Conservation (phyloP, 257 asterid genomes). For the Jacaranda mimosifolia region DNA sequence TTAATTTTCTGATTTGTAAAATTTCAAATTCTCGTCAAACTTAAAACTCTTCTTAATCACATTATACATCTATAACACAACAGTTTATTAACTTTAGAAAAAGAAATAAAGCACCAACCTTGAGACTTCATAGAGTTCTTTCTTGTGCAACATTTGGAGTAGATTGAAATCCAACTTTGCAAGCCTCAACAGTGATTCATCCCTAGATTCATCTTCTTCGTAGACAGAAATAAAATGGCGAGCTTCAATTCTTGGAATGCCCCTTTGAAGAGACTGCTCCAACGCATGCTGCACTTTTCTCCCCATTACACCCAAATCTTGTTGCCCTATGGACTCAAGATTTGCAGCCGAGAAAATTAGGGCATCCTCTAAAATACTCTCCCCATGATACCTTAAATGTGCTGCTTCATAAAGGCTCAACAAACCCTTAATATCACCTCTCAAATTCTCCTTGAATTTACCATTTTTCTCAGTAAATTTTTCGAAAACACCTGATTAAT, state of each 20-base stretch:
- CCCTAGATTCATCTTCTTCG: conserved; percentile 25
- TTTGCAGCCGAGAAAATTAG: conserved; percentile 16
- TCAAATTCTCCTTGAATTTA: conserved; percentile 17
- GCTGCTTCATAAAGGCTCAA: conserved; percentile 40
- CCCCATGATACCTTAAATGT: conserved; percentile 32
- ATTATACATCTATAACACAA: too few species aligned
- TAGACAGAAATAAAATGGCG: conserved; percentile 37
- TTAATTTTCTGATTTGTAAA: too few species aligned
- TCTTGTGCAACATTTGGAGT: conserved; percentile 41
- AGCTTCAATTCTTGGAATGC: conserved; percentile 39
- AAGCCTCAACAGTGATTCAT: conserved; percentile 31
- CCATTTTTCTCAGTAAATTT: conserved; percentile 25
- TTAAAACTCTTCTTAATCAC: too few species aligned
- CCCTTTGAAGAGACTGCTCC: conserved; percentile 31
- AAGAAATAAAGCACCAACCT: conserved; percentile 18
- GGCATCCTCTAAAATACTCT: conserved; percentile 24
- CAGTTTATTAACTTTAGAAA: too few species aligned
- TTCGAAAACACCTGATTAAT: conserved; percentile 11
- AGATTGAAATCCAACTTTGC: conserved; percentile 46
- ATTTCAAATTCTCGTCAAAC: too few species aligned
- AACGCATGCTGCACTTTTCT: conserved; percentile 37
- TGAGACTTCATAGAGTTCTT: conserved; percentile 35
- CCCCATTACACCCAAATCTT: not conserved
- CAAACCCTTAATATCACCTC: conserved; percentile 25
- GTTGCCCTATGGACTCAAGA: not conserved